Base-by-base conservation (phyloP, 2,329 filamentous ascomycete species). In the Alternaria sp. region DNA sequence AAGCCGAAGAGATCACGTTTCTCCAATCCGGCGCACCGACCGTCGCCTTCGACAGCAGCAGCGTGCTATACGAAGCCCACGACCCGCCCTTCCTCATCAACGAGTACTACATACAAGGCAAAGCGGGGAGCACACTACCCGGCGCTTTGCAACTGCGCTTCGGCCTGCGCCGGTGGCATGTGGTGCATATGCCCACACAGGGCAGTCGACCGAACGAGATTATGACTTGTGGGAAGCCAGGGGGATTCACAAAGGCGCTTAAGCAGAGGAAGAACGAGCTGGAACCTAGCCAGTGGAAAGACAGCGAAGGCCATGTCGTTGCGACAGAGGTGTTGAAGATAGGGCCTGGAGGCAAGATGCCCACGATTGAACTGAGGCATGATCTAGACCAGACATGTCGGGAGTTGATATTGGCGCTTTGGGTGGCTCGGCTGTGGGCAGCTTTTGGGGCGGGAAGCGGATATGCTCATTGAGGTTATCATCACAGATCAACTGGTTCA, bases 381-480 rank as follows among this genome's bases (percentile, higher is more conserved):
- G 67, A 62, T 9, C 43, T 75, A 40, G 71, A 72, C 57, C 64
- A 73, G 61, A 69, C 47, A 32, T 74, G 71, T 63, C 59, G 72
- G 44, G 73, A 75, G 61, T 21, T 72, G 62, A 23, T 75, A 28
- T 32, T 75, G 15, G 66, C 59, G 17, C 44, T 74, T 15, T 75
- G 73, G 73, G 68, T 69, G 5, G 61, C 66, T 30, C 59, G 71
- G 54, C 46, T 75, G 30, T 74, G 73, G 73, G 65, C 68, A n/a
- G 72, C 67, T 15, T 70, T 69, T 65, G 71, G 71, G 1, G 67
- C 60, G n/a, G 66, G 70, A 11, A 49, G 28, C 21, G 40, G 49
- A 25, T 64, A 62, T 5, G 30, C 40, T 12, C 46, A 26, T 21
- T 59, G 60, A 59, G 26, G 40, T 15, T 4, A 17, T 23, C 15